Conservation (phyloP, 2,329 filamentous ascomycete species). For the Exophiala viscosa region DNA sequence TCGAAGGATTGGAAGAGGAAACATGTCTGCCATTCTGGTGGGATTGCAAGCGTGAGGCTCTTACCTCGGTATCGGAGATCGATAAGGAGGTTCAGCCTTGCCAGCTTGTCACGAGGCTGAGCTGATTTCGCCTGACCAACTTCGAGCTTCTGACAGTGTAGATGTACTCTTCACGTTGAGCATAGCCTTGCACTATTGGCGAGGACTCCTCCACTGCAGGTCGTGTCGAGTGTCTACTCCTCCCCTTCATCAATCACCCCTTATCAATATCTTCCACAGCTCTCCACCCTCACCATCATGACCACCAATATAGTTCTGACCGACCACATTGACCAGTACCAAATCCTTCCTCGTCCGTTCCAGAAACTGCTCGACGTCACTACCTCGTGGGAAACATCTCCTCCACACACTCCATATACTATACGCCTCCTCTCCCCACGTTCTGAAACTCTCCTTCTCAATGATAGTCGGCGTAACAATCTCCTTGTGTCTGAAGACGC, state of each 20-base stretch:
- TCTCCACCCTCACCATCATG: conserved; percentile 29
- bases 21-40: no score
- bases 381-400: conserved; percentile 74
- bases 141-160: background rate
- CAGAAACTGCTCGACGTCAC: conserved; percentile 68
- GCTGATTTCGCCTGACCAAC: background rate
- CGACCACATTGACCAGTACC: conserved; percentile 76
- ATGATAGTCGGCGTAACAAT: conserved; percentile 96
- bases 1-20: no score
- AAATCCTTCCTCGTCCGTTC: conserved; percentile 63
- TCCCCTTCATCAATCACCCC: background rate
- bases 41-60: no score
- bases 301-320: conserved; percentile 45
- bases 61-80: background rate
- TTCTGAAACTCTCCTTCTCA: conserved; percentile 87
- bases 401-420: conserved; percentile 95
- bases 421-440: conserved; percentile 95
- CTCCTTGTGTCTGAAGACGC: conserved; percentile 90
- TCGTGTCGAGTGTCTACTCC: background rate
- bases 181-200: background rate
- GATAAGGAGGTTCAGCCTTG: background rate
- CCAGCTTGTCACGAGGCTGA: background rate
- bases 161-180: background rate
- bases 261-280: conserved; percentile 27
- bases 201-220: no score